These are phyloP conservation scores for Candida boleticola DNA, from an alignment of 805 yeast genomes.

Conservation along the genomic window DNA sequence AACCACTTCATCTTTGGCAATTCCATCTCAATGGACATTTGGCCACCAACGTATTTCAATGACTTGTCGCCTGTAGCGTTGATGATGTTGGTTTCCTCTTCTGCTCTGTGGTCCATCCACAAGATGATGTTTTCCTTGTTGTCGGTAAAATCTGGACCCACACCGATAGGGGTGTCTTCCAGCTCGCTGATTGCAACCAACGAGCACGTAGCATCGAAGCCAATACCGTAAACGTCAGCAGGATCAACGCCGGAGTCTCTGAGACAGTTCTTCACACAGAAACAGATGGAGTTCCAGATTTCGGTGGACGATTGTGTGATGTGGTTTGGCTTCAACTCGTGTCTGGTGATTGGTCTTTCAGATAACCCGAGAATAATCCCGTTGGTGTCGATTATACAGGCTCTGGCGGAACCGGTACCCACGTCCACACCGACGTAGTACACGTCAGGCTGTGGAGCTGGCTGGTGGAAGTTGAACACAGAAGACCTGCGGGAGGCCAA, in stretches of 20 bases:
- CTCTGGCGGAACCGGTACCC: constrained; percentile 98
- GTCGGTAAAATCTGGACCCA: constrained; percentile 85
- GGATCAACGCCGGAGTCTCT: constrained; percentile 74
- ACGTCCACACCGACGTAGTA: constrained; percentile 85
- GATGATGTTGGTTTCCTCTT: constrained; percentile 71
- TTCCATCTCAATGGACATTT: constrained; percentile 98
- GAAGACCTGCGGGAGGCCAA: constrained; percentile 39
- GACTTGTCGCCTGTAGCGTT: constrained; percentile 78
- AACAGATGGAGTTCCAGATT: constrained; percentile 87
- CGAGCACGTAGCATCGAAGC: constrained; percentile 97
- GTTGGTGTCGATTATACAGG: constrained; percentile 79
- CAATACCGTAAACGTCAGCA: constrained; percentile 72
- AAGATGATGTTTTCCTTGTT: constrained; percentile 76
- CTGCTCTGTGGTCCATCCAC: constrained; percentile 99
- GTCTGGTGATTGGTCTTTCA: constrained; percentile 75
- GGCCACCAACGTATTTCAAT: constrained; percentile 92
- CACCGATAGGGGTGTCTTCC: constrained; percentile 72
- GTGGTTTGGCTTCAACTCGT: constrained; percentile 67
- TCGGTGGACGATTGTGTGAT: constrained; percentile 88
- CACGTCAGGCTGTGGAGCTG: constrained; percentile 42
- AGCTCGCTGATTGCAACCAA: constrained; percentile 72
- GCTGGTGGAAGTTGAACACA: constrained; percentile 35
- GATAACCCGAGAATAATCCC: constrained; percentile 81
- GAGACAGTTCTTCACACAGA: constrained; percentile 73
- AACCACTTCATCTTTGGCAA: constrained; percentile 97